Base-by-base conservation (phyloP, 805 yeast genomes). In the Starmerella vitae region DNA sequence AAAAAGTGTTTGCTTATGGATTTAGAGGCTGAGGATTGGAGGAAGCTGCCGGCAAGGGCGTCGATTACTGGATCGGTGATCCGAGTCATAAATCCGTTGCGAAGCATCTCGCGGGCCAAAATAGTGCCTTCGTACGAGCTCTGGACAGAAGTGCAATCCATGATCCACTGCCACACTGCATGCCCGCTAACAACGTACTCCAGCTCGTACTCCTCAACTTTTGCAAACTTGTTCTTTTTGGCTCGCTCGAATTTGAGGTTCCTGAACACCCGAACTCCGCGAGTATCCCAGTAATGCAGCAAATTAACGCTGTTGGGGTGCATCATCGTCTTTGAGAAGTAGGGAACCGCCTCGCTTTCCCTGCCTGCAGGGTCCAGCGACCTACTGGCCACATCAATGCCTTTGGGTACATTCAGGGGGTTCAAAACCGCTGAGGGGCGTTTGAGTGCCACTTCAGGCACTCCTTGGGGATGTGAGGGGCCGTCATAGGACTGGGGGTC, bases 271-370 rank as follows among this genome's bases (percentile, higher is more conserved):
- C 94, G 60, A 2, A 82, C 65, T 1, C 95, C 95, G 19, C 61
- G 50, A 0, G 86, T 71, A 4, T 72, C 75, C 54, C 77, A 85
- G 55, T 85, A 85, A 55, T 86, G 96, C 7, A 72, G 57, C 53
- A 76, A 81, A 0, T 93, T 66, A 47, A 80, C 88, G 0, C 93
- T 79, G 53, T 80, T 93, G 0, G 96, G 96, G 51, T 86, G 86
- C 3, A 88, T 76, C 61, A 84, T 84, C 52, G 71, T 82, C 30
- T 71, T 67, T 51, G 82, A 93, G 39, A 73, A 71, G 47, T 78
- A 76, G 0, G 94, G 93, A 2, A 54, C 46, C 3, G 24, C 34
- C 7, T 30, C 30, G n/a, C 15, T 24, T n/a, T 14, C 15, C 20
- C 25, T 29, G 30, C 32, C 9, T 17, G 35, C 15, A 3, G 28